Base-by-base conservation (phyloP, 2,329 filamentous ascomycete species). In the Nemania sp. region DNA sequence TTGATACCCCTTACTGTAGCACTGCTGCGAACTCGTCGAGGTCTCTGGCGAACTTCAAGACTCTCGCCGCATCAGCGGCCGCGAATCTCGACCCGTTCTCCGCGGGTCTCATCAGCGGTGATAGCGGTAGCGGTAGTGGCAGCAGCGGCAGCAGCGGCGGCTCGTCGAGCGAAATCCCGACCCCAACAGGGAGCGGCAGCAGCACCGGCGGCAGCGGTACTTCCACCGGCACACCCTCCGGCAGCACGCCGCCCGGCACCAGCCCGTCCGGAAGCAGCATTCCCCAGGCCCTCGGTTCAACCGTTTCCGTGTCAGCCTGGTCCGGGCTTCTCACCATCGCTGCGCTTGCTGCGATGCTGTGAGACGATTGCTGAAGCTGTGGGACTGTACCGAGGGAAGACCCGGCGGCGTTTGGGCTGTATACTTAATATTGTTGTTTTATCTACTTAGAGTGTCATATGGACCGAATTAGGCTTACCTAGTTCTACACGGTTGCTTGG, bases 1-100 rank as follows among this genome's bases (percentile, higher is more conserved):
- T 28, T 22, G 2, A 11, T 17, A 11, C 20, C 15, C 22, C 5
- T 15, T 22, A 33, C 7, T 24, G 34, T 39, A 78, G 75, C 70
- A 76, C 78, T 26, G 61, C 72, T 20, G 75, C 76, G 65, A 86
- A 85, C 71, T 56, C 78, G 3, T 67, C 76, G 33, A 77, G 80
- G 58, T 79, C 80, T 28, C 73, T 86, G 12, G 66, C 71, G 2
- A 72, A 73, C 61, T 83, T 80, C 75, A 76, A 75, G 68, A 39
- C 58, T 2, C 56, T 72, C 28, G 76, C 79, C 23, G 63, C 68
- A 28, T 22, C 47, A 8, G 68, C 66, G 3, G 56, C 64, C 26
- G 70, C 64, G 34, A 68, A 71, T 53, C 57, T 70, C 8, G 69
- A 71, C 30, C 66, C 66, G 5, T 23, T 23, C 7, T 26, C 37